phyloP scores from a whole-genome alignment of 73 alveolate species.

The Stentor roeselii region DNA sequence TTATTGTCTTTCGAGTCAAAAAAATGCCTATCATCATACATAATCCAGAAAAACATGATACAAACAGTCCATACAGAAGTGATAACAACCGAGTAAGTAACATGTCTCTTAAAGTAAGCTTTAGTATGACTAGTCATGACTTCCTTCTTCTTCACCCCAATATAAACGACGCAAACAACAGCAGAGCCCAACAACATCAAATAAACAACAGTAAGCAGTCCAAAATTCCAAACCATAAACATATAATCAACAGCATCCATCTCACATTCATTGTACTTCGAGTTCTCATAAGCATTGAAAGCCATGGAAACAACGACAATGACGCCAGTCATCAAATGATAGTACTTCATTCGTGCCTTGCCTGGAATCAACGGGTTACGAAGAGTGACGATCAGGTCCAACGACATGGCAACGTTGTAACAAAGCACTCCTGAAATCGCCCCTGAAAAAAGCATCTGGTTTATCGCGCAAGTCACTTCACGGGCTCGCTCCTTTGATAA shows the following conservation, averaged over 20 bases:
- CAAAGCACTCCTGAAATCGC: not conserved
- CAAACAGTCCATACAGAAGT: not conserved
- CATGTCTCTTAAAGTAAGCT: not conserved
- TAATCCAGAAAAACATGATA: not conserved
- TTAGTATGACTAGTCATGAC: not conserved
- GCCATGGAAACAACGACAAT: not conserved
- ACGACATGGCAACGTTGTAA: not conserved
- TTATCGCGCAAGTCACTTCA: conserved; percentile 3
- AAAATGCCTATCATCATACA: not conserved
- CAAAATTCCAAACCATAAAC: not conserved
- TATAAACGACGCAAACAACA: not conserved
- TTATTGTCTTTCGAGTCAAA: not conserved
- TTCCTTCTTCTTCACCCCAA: not conserved
- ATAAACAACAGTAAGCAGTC: not conserved
- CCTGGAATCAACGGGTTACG: not conserved
- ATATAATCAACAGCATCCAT: not conserved
- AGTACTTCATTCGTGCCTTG: conserved; percentile 2
- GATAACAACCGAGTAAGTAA: not conserved
- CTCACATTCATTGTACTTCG: not conserved
- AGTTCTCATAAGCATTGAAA: not conserved
- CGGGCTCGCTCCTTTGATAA: not conserved
- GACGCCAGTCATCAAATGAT: not conserved
- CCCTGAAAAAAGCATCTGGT: conserved; percentile 16
- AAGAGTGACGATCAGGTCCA: not conserved
- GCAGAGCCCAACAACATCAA: not conserved